Base-by-base conservation (phyloP, 306 rosid species). In the Pyrus communis region DNA sequence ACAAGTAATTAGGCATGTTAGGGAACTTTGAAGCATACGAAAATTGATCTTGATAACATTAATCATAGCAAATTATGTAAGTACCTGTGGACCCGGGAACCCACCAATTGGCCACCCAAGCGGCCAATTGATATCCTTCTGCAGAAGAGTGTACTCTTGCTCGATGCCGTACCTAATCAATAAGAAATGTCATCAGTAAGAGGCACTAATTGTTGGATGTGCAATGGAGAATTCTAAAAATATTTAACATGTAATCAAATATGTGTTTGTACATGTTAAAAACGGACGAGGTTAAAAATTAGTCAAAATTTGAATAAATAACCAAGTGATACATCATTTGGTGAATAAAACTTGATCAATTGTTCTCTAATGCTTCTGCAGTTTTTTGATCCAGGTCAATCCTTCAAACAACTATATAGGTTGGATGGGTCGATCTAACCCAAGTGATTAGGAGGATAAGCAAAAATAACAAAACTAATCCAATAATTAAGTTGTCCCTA, bases 121-220 rank as follows among this genome's bases (percentile, higher is more conserved):
- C 2, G 91, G 91, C 85, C 91, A 85, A 4, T 43, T 52, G 2
- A 46, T 23, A 51, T 80, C 85, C 80, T 87, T 84, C n/a, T 82
- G 88, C 40, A 87, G 87, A 57, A 87, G 88, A 64, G 91, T 87
- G 71, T 87, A 87, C 67, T 87, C 91, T 33, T 87, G 91, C 72
- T 87, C 91, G 71, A 87, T 87, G 7, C 91, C 91, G 70, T 71
- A 87, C 91, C 91, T 87, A 31, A 59, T 5, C 55, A 51, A 51
- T 51, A 51, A 51, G 21, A 51, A 51, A 15, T 51, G 21, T 51
- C 18, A 18, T 17, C 21, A 2, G 9, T 51, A 51, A 51, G 55
- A 15, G 7, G 55, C 3, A 51, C 9, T 19, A 51, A 51, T 7
- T 7, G 3, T 5, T 51, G 21, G 1, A 51, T 51, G 21, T 51